A percentile compares a stretch with the other conserved stretches of the same genome.
Evolutionary conservation across 2,329 filamentous ascomycete genomes (phyloP).

Genomic region (Talaromyces sp.): DNA sequence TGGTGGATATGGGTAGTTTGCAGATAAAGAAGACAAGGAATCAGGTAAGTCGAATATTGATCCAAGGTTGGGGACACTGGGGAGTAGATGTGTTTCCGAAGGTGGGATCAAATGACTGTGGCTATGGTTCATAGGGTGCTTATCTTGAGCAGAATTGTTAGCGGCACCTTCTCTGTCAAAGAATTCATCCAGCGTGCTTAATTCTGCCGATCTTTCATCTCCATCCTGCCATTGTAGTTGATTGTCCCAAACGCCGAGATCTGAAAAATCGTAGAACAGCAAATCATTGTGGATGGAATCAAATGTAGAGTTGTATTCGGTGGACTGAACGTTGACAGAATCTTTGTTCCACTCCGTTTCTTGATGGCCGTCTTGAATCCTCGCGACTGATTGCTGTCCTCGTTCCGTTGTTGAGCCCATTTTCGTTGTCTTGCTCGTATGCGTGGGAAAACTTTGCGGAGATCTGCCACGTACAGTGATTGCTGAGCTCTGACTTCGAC

Average conservation of each 20-base stretch:
- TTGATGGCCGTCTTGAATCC: not conserved
- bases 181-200: not conserved
- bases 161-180: not conserved
- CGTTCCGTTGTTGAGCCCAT: not conserved
- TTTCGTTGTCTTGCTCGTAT: slow-evolving; percentile 5
- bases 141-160: not conserved
- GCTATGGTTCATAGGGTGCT: not conserved
- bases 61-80: slow-evolving; percentile 13
- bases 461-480: slow-evolving; percentile 17
- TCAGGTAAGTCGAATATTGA: slow-evolving; percentile 17
- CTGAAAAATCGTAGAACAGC: slow-evolving; percentile 16
- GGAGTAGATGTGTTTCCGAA: slow-evolving; percentile 10
- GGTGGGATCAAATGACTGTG: slow-evolving; percentile 11
- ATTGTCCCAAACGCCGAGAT: slow-evolving; percentile 9
- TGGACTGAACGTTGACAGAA: not conserved
- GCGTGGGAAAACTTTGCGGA: slow-evolving; percentile 14
- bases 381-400: not conserved
- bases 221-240: slow-evolving; percentile 11
- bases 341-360: not conserved
- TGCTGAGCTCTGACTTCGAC: slow-evolving; percentile 10
- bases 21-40: slow-evolving; percentile 7
- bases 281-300: not conserved
- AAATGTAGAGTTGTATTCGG: slow-evolving; percentile 5
- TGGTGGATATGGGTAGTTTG: not conserved
- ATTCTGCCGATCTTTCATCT: not conserved